These are phyloP conservation scores for Caryopteris hybrid DNA, from an alignment of 305 asterid genomes.

Conservation along the genomic window DNA sequence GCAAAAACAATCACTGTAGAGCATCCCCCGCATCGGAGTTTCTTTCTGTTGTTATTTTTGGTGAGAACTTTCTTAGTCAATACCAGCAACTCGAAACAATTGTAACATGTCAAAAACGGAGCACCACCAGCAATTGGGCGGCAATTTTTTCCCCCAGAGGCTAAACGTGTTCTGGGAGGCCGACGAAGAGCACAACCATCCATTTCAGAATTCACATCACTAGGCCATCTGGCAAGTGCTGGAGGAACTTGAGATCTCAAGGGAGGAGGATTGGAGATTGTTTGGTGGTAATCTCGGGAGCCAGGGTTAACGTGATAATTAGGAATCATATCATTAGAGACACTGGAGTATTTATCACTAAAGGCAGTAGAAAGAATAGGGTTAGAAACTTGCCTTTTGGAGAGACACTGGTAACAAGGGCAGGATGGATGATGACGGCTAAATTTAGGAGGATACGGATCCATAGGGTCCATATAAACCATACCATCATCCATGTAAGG, in stretches of 20 bases:
- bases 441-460: slow-evolving; percentile 32
- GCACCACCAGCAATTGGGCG: slow-evolving; percentile 85
- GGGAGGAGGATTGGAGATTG: slow-evolving; percentile 23
- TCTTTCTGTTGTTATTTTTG: slow-evolving; percentile 30
- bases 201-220: slow-evolving; percentile 56
- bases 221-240: slow-evolving; percentile 41
- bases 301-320: slow-evolving; percentile 29
- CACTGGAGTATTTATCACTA: slow-evolving; percentile 25
- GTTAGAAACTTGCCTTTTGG: slow-evolving; percentile 27
- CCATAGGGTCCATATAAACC: slow-evolving; percentile 36
- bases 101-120: slow-evolving; percentile 72
- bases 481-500: slow-evolving; percentile 35
- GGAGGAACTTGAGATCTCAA: slow-evolving; percentile 31
- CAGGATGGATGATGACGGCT: slow-evolving; percentile 69
- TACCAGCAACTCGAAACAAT: slow-evolving; percentile 60
- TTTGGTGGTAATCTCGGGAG: slow-evolving; percentile 29
- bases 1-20: slow-evolving; percentile 41
- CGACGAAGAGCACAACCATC: slow-evolving; percentile 29
- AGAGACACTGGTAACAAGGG: slow-evolving; percentile 60
- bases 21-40: slow-evolving; percentile 75
- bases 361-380: slow-evolving; percentile 12
- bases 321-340: slow-evolving; percentile 27
- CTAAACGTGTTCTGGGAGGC: slow-evolving; percentile 38
- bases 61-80: slow-evolving; percentile 50
- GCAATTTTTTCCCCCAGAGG: slow-evolving; percentile 37